Evolutionary conservation across 139 green algal species (phyloP).

Genomic region (Chlorella vulgaris): DNA sequence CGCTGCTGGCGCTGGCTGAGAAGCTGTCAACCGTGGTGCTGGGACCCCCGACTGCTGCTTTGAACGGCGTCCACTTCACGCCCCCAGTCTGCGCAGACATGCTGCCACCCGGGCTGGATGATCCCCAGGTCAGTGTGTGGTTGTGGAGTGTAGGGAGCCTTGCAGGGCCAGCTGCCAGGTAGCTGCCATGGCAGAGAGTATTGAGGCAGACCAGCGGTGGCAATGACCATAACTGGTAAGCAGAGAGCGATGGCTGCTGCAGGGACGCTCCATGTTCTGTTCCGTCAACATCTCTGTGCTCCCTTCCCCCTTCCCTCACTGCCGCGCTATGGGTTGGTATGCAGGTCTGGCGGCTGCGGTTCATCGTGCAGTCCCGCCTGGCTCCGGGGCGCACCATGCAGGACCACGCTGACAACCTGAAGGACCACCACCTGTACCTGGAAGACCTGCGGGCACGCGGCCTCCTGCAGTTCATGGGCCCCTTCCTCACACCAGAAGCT

Average conservation of each 20-base stretch:
- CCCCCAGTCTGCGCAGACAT: neutral
- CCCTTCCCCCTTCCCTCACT: neutral
- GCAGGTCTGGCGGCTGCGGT: constrained; percentile 12
- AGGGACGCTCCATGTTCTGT: neutral
- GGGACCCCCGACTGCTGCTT: neutral
- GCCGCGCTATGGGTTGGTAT: too few species aligned
- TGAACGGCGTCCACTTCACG: constrained; percentile 17
- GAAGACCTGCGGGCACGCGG: neutral
- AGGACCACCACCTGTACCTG: constrained; percentile 9
- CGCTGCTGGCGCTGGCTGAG: neutral
- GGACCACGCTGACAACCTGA: constrained; percentile 15
- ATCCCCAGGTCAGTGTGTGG: neutral
- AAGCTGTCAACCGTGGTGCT: neutral
- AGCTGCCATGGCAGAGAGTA: too few species aligned
- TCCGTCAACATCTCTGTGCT: neutral
- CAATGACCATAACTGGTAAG: too few species aligned
- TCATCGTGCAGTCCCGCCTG: constrained; percentile 1
- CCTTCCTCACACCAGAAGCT: constrained; percentile 7
- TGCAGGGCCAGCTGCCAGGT: neutral
- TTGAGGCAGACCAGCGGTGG: too few species aligned
- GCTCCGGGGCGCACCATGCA: constrained; percentile 6
- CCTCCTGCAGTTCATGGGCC: constrained; percentile 18
- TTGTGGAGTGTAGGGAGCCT: neutral
- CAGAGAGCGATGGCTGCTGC: too few species aligned
- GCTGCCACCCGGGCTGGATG: constrained; percentile 14